Base-by-base conservation (phyloP, 1,284 basidiomycete species). In the Austroboletus novae-zelandiae region DNA sequence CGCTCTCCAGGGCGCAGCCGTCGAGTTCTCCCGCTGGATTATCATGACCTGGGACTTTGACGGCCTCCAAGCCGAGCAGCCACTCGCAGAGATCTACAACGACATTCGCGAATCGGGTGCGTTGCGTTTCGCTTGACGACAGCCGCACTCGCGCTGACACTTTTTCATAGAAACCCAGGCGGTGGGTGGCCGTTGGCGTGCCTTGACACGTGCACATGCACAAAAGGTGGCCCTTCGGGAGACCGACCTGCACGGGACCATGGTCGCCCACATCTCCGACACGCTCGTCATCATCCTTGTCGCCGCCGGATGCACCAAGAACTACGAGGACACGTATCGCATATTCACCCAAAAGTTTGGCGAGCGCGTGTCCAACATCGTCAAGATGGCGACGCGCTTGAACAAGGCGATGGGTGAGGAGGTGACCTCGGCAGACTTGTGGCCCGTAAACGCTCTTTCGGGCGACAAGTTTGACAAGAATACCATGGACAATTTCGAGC, bases 131-230 rank as follows among this genome's bases (percentile, higher is more conserved):
- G n/a, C n/a, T 15, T 42, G 29, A n/a, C 6, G 14, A 14, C 14
- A 14, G n/a, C 0, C 20, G 20, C 20, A n/a, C 44, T 11, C 13
- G 15, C 42, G 2, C 43, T 52, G 11, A 45, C 34, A 7, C 10
- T 5, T 5, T 17, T 32, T 41, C 0, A 15, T 45, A 83, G 80
- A 78, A 58, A 69, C 73, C 31, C 79, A 77, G 60, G 66, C 75
- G 0, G 70, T 81, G 14, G 71, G 77, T 9, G 79, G 78, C 39
- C 71, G 74, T 41, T 83, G 81, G 80, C 72, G 79, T 45, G 70
- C 77, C 27, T 53, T 83, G 50, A 76, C 77, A 42, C 71, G 77
- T 50, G 66, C 65, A 36, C 72, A 80, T 49, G 65, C 73, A 25
- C 73, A 71, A 52, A 62, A 69, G 47, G 63, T 76, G 50, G 59